Conservation (phyloP, 441 rosid genomes). For the Erodium chrysanthum region DNA sequence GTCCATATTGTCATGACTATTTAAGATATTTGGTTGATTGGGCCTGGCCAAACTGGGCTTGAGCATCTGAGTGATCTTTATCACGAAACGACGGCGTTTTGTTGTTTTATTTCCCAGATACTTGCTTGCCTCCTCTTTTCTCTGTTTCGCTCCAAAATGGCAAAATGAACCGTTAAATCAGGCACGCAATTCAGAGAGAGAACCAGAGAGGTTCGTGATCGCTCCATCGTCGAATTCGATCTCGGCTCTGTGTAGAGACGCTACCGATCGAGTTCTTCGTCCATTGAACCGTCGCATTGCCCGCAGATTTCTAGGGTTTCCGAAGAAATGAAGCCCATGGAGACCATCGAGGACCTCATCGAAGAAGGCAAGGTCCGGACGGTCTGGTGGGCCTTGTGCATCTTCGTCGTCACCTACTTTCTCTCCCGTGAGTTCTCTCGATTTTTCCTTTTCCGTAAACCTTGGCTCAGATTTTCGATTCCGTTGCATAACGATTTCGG, state of each 20-base stretch:
- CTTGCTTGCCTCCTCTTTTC: background rate
- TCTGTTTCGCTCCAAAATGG: background rate
- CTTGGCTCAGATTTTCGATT: background rate
- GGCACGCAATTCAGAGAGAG: background rate
- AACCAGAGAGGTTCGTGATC: background rate
- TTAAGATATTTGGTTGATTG: background rate
- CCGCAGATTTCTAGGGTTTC: background rate
- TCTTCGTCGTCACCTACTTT: constrained; percentile 69
- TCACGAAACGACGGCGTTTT: background rate
- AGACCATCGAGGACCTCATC: constrained; percentile 83
- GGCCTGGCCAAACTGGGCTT: background rate
- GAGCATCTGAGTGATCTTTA: background rate
- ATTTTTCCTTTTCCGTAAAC: background rate
- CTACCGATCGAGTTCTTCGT: background rate
- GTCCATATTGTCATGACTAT: too few species aligned
- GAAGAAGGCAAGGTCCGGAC: constrained; percentile 82
- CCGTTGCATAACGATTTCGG: background rate
- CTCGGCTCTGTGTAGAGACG: background rate
- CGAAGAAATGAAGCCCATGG: constrained; percentile 57
- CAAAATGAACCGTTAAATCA: constrained; percentile 1
- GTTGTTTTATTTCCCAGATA: background rate
- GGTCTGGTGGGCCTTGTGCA: constrained; percentile 71
- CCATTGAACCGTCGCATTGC: background rate
- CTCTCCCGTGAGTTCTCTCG: constrained; percentile 58
- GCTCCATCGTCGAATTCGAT: background rate